phyloP scores from a whole-genome alignment of 306 rosid genomes.

The Astragalus membranaceus region DNA sequence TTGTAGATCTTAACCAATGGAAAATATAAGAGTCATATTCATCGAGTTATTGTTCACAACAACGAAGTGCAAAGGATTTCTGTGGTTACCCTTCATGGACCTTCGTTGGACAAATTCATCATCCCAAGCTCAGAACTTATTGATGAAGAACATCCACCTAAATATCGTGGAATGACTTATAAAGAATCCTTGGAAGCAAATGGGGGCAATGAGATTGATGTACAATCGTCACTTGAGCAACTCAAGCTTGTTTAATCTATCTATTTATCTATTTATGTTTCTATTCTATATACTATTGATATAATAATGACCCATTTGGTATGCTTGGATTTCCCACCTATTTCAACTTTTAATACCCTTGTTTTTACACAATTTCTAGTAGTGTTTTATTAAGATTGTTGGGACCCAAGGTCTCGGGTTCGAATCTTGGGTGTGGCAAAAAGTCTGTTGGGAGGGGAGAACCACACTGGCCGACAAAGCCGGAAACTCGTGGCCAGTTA shows the following conservation, averaged over 20 bases:
- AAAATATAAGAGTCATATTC: conserved; percentile 51
- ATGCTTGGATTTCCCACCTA: too few species aligned
- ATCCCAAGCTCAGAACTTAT: conserved; percentile 35
- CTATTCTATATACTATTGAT: too few species aligned
- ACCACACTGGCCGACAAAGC: too few species aligned
- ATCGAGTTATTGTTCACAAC: conserved; percentile 45
- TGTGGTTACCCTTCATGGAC: conserved; percentile 51
- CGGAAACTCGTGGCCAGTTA: too few species aligned
- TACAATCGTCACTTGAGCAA: conserved; percentile 22
- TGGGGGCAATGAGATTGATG: conserved; percentile 23
- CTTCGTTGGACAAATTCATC: conserved; percentile 37
- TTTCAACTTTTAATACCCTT: too few species aligned
- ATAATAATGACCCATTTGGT: too few species aligned
- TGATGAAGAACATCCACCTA: conserved; percentile 30
- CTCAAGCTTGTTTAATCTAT: neutral
- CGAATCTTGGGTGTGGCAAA: too few species aligned
- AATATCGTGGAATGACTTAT: conserved; percentile 37
- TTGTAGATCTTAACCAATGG: conserved; percentile 51
- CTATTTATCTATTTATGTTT: too few species aligned
- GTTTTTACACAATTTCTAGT: too few species aligned
- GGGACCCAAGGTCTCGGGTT: too few species aligned
- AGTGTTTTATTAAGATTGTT: too few species aligned
- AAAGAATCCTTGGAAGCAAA: conserved; percentile 41
- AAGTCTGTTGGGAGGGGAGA: too few species aligned
- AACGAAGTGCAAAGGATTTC: conserved; percentile 45